phyloP scores from a whole-genome alignment of 495 filamentous ascomycete genomes.

The Penicillium argentinense region DNA sequence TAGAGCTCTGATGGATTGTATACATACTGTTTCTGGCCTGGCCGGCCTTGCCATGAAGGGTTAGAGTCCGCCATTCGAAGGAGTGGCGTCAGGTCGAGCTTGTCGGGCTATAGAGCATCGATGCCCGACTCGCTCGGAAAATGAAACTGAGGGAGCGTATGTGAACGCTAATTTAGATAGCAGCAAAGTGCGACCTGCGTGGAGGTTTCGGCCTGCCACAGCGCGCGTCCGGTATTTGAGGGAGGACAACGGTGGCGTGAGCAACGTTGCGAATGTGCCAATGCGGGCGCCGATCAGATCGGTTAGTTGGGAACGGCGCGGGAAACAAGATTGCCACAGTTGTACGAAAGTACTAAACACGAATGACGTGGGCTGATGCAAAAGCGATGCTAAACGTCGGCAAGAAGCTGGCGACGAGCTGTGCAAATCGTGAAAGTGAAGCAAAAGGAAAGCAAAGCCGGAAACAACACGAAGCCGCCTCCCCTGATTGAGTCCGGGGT shows the following conservation, averaged over 20 bases:
- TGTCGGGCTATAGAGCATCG: conserved; percentile 17
- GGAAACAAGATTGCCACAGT: conserved; percentile 18
- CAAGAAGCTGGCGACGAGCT: too few species aligned
- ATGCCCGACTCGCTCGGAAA: conserved; percentile 11
- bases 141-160: background rate
- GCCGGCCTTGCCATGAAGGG: conserved; percentile 24
- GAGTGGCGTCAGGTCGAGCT: conserved; percentile 5
- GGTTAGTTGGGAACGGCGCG: conserved; percentile 10
- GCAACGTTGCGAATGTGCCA: conserved; percentile 17
- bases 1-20: background rate
- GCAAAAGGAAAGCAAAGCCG: background rate
- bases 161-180: background rate
- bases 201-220: too few species aligned
- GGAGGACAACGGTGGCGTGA: conserved; percentile 21
- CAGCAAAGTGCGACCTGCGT: too few species aligned
- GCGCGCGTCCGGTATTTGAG: too few species aligned
- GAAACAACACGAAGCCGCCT: conserved; percentile 3
- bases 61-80: conserved; percentile 24
- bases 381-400: too few species aligned
- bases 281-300: conserved; percentile 25
- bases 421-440: background rate
- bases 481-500: conserved; percentile 20
- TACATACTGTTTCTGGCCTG: conserved; percentile 27
- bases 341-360: background rate
- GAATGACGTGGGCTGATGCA: background rate